A percentile compares a stretch with the other conserved stretches of the same genome.
Evolutionary conservation across 2,329 filamentous ascomycete species (phyloP).

Genomic region (Juglanconis sp.): DNA sequence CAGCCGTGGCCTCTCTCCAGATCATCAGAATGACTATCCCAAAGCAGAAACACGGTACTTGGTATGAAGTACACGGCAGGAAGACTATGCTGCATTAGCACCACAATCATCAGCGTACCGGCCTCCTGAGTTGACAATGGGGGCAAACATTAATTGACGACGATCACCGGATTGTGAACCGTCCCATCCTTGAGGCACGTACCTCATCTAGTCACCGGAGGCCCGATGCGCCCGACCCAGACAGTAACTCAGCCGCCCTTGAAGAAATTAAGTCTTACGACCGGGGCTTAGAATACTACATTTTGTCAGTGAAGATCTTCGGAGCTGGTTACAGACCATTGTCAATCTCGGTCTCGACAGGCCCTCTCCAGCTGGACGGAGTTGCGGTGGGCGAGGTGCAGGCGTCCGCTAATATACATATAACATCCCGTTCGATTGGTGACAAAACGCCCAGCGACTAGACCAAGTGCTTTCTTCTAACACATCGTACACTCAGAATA

Average conservation of each 20-base stretch:
- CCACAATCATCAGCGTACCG: too few species aligned
- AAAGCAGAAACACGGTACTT: too few species aligned
- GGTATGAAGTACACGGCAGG: too few species aligned
- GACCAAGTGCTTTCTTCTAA: not conserved
- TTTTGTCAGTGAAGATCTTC: not conserved
- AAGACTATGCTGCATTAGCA: too few species aligned
- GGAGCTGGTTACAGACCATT: not conserved
- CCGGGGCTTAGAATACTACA: not conserved
- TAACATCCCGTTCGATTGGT: not conserved
- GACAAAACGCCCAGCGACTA: not conserved
- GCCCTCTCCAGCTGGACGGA: not conserved
- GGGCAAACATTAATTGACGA: not conserved
- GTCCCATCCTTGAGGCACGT: not conserved
- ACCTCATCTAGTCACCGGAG: not conserved
- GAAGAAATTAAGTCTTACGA: not conserved
- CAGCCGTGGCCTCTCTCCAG: not conserved
- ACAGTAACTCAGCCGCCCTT: conserved; percentile 4
- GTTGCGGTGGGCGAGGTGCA: not conserved
- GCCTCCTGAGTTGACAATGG: not conserved
- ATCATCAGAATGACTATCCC: not conserved
- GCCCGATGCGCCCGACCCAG: not conserved
- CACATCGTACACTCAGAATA: not conserved
- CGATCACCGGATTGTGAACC: not conserved
- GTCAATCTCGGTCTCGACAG: not conserved
- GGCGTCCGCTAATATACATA: conserved; percentile 8